Conservation (phyloP, 192 early-diverging fungal genomes). For the Gryganskiella cystojenkinii region DNA sequence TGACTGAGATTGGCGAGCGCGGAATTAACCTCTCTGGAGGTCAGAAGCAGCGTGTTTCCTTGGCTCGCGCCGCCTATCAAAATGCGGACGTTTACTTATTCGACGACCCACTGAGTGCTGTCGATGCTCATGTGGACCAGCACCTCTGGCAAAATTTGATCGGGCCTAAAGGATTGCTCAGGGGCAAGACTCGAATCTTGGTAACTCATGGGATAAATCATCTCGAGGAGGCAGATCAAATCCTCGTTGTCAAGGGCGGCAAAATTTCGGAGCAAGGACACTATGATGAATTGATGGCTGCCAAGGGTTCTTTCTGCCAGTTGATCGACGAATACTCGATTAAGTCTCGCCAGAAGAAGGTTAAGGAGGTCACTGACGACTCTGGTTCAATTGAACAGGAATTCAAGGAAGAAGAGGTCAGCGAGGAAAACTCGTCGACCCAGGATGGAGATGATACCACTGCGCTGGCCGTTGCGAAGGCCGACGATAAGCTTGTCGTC, state of each 20-base stretch:
- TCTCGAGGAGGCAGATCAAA: slow-evolving; percentile 67
- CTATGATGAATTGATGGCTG: slow-evolving; percentile 70
- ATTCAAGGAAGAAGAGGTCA: slow-evolving; percentile 45
- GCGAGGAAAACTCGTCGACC: slow-evolving; percentile 5
- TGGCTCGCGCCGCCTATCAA: slow-evolving; percentile 83
- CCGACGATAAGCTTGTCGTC: slow-evolving; percentile 66
- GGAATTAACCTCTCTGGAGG: slow-evolving; percentile 72
- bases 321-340: slow-evolving; percentile 77
- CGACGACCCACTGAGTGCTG: slow-evolving; percentile 64
- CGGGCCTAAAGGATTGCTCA: slow-evolving; percentile 82
- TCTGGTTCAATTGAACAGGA: slow-evolving; percentile 22
- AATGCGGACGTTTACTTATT: slow-evolving; percentile 62
- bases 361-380: slow-evolving; percentile 14
- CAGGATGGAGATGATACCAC: not conserved
- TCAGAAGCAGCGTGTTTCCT: slow-evolving; percentile 77
- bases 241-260: slow-evolving; percentile 78
- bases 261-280: slow-evolving; percentile 70
- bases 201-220: slow-evolving; percentile 86
- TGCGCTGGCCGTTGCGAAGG: not conserved
- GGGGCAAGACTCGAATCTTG: slow-evolving; percentile 78
- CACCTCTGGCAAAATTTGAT: slow-evolving; percentile 84
- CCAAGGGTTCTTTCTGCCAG: slow-evolving; percentile 66
- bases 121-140: slow-evolving; percentile 67
- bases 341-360: slow-evolving; percentile 38
- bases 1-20: slow-evolving; percentile 70